Percentiles rank a stretch among this genome's conserved stretches.
phyloP scores from a whole-genome alignment of 768 basidiomycete genomes.

The Russula vinacea region DNA sequence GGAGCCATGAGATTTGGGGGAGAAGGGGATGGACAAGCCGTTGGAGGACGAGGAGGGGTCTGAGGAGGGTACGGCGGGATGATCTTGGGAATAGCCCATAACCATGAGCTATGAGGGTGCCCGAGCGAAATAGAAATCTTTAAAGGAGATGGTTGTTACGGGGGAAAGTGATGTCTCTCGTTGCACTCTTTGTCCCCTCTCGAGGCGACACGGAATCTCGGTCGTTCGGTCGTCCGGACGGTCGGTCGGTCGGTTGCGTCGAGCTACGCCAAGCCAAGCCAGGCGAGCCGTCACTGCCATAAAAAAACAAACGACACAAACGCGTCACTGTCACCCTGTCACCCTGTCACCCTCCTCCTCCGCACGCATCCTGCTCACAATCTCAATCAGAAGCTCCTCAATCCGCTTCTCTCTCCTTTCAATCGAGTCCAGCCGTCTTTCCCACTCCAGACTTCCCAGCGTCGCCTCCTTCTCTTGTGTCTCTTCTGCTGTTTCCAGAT shows the following conservation, averaged over 20 bases:
- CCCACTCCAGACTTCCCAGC: conserved; percentile 35
- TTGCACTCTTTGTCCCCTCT: conserved; percentile 7
- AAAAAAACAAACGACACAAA: conserved; percentile 5
- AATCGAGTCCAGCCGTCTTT: conserved; percentile 41
- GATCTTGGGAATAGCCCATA: conserved; percentile 29
- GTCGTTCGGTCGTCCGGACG: conserved; percentile 13
- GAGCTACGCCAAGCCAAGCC: background rate
- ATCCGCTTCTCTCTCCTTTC: conserved; percentile 49
- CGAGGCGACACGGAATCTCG: conserved; percentile 16
- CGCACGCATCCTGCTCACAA: conserved; percentile 12
- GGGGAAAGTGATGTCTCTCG: conserved; percentile 3
- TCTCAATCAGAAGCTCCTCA: conserved; percentile 42
- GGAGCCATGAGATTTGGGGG: conserved; percentile 13
- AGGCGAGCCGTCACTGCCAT: background rate
- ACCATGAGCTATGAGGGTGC: conserved; percentile 13
- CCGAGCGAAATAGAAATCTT: conserved; percentile 4
- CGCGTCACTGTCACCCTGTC: background rate
- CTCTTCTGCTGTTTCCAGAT: conserved; percentile 28
- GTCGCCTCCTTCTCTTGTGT: conserved; percentile 35
- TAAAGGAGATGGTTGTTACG: background rate
- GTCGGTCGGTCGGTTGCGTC: conserved; percentile 4
- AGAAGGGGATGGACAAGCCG: conserved; percentile 19
- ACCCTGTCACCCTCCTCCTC: background rate
- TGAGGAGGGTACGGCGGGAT: conserved; percentile 15
- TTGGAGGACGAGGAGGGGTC: conserved; percentile 8